These are phyloP conservation scores for Penicillium nordicum DNA, from an alignment of 2,329 filamentous ascomycete genomes.

Conservation along the genomic window DNA sequence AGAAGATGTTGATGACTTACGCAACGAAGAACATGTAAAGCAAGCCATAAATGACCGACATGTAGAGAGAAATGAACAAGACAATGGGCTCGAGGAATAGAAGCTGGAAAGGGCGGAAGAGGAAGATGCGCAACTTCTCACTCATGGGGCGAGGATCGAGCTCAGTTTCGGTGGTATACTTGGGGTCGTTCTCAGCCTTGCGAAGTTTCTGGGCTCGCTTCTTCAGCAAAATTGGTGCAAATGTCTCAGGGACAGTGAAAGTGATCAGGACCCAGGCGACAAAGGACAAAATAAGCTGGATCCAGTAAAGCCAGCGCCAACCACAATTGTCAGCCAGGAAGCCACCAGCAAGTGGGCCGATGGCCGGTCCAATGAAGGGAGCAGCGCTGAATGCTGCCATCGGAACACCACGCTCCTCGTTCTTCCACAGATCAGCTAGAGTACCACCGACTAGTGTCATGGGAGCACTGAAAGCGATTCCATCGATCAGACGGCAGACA, in stretches of 20 bases:
- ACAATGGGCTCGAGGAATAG: slow-evolving; percentile 82
- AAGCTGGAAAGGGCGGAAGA: slow-evolving; percentile 79
- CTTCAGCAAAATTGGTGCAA: slow-evolving; percentile 73
- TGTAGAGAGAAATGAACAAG: slow-evolving; percentile 78
- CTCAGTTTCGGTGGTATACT: slow-evolving; percentile 75
- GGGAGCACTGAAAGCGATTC: slow-evolving; percentile 78
- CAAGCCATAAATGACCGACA: slow-evolving; percentile 65
- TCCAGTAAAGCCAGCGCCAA: slow-evolving; percentile 86
- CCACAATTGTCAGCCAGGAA: slow-evolving; percentile 67
- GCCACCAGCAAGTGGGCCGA: slow-evolving; percentile 72
- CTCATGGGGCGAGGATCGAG: slow-evolving; percentile 67
- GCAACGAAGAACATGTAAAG: slow-evolving; percentile 54
- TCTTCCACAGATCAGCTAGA: slow-evolving; percentile 77
- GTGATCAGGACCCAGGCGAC: slow-evolving; percentile 71
- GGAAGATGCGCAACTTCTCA: slow-evolving; percentile 69
- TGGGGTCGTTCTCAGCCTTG: slow-evolving; percentile 61
- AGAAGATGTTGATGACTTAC: slow-evolving; percentile 44
- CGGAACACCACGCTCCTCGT: slow-evolving; percentile 77
- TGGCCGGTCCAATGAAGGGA: slow-evolving; percentile 76
- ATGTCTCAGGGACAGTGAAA: slow-evolving; percentile 89
- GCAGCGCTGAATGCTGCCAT: slow-evolving; percentile 84
- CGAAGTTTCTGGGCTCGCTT: slow-evolving; percentile 68
- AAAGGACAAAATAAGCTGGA: slow-evolving; percentile 73
- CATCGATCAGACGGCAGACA: slow-evolving; percentile 72
- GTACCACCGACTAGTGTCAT: slow-evolving; percentile 85